A percentile compares a stretch with the other conserved stretches of the same genome.
phyloP scores from a whole-genome alignment of 2,329 filamentous ascomycete species.

The Calonectria ilicicola region DNA sequence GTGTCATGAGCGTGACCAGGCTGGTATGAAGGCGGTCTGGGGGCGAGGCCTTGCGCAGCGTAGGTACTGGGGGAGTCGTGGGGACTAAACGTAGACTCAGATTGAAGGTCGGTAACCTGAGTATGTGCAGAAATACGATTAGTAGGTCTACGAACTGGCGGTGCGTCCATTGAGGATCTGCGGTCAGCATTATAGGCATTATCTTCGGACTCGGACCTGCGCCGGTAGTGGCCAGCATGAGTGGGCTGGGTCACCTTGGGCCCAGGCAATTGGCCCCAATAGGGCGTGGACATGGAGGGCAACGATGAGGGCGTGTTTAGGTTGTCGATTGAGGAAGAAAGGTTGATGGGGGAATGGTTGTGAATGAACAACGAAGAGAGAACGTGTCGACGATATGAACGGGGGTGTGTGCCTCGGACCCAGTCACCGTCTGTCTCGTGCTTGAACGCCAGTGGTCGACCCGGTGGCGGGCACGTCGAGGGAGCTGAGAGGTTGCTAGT shows the following conservation, averaged over 20 bases:
- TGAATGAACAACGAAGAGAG: constrained; percentile 24
- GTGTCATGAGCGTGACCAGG: constrained; percentile 58
- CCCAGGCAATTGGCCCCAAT: constrained; percentile 70
- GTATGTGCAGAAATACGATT: constrained; percentile 69
- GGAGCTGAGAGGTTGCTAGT: constrained; percentile 34
- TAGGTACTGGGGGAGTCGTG: constrained; percentile 68
- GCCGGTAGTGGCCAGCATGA: constrained; percentile 48
- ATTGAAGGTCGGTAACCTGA: constrained; percentile 64
- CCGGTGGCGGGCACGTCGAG: constrained; percentile 34
- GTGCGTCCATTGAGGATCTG: constrained; percentile 49
- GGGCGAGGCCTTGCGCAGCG: constrained; percentile 64
- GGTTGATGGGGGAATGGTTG: constrained; percentile 6
- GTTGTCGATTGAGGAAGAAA: constrained; percentile 24
- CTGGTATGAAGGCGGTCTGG: constrained; percentile 69
- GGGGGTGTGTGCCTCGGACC: constrained; percentile 13
- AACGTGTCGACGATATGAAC: constrained; percentile 9
- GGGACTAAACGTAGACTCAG: constrained; percentile 70
- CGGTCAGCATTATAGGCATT: constrained; percentile 46
- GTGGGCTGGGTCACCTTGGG: constrained; percentile 52
- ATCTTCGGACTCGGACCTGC: constrained; percentile 49
- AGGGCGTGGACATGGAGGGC: constrained; percentile 61
- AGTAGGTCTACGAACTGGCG: constrained; percentile 55
- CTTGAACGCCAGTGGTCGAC: constrained; percentile 22
- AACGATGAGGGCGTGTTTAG: constrained; percentile 44
- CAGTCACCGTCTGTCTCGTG: constrained; percentile 3